These are phyloP conservation scores for Xylaria telfairii DNA, from an alignment of 495 filamentous ascomycete species.

Conservation along the genomic window DNA sequence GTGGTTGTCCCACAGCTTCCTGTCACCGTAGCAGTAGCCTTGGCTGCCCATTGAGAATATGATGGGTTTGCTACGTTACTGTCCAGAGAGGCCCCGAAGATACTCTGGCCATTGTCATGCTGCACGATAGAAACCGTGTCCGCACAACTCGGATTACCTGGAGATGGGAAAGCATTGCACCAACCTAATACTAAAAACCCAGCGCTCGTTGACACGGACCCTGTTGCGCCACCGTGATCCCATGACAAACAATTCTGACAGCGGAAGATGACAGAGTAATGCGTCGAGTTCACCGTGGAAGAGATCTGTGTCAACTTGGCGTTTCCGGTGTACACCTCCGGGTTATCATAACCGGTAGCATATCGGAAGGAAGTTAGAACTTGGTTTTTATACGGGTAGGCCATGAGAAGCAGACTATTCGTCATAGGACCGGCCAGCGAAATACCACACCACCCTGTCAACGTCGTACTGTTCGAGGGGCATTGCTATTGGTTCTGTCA, in stretches of 20 bases:
- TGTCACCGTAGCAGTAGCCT: slow-evolving; percentile 39
- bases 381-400: slow-evolving; percentile 56
- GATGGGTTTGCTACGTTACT: slow-evolving; percentile 47
- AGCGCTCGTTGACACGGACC: slow-evolving; percentile 43
- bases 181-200: slow-evolving; percentile 53
- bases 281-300: slow-evolving; percentile 56
- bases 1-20: slow-evolving; percentile 42
- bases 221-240: slow-evolving; percentile 55
- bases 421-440: slow-evolving; percentile 65
- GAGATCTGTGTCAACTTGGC: slow-evolving; percentile 64
- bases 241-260: slow-evolving; percentile 68
- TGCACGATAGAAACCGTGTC: slow-evolving; percentile 43
- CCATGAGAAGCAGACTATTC: slow-evolving; percentile 62
- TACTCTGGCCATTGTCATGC: slow-evolving; percentile 54
- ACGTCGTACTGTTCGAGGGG: slow-evolving; percentile 31
- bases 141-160: slow-evolving; percentile 41
- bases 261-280: slow-evolving; percentile 65
- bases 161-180: slow-evolving; percentile 47
- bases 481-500: slow-evolving; percentile 28
- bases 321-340: slow-evolving; percentile 63
- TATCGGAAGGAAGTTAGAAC: slow-evolving; percentile 64
- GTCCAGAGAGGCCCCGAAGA: slow-evolving; percentile 50
- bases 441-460: slow-evolving; percentile 63
- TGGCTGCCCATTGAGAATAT: slow-evolving; percentile 50
- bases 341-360: slow-evolving; percentile 62